Percentiles rank a stretch among this genome's conserved stretches.
Conservation (phyloP, 2,329 filamentous ascomycete genomes). For the Fusarium buharicum region DNA sequence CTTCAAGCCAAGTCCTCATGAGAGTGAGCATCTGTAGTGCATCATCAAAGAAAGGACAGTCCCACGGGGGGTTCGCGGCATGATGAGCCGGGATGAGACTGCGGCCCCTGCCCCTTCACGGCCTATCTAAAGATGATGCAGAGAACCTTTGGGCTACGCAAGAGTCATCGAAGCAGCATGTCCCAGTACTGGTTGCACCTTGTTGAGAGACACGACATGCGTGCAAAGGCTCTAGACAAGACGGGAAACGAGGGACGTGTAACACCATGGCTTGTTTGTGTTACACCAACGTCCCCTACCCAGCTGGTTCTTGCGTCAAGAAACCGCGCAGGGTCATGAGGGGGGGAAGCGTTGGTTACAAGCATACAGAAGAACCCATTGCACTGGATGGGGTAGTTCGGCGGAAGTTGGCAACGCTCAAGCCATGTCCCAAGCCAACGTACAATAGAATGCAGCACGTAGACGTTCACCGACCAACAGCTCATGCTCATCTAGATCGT, state of each 20-base stretch:
- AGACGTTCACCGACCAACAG: constrained; percentile 8
- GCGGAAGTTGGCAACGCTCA: background rate
- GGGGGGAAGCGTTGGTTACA: constrained; percentile 22
- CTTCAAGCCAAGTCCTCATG: background rate
- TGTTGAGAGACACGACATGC: constrained; percentile 33
- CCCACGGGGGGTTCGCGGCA: constrained; percentile 21
- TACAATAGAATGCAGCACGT: background rate
- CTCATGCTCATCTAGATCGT: background rate
- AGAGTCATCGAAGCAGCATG: constrained; percentile 14
- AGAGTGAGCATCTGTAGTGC: constrained; percentile 4
- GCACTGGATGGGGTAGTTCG: background rate
- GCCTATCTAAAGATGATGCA: constrained; percentile 41
- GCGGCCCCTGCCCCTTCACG: constrained; percentile 26
- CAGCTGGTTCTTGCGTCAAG: constrained; percentile 27
- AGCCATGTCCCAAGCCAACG: background rate
- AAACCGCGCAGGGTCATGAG: constrained; percentile 14
- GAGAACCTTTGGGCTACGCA: constrained; percentile 36
- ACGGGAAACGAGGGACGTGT: constrained; percentile 43
- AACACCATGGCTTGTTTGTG: constrained; percentile 43
- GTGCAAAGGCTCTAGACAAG: constrained; percentile 31
- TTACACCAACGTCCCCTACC: constrained; percentile 26
- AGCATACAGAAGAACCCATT: constrained; percentile 7
- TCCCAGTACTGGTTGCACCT: constrained; percentile 22
- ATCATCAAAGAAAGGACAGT: constrained; percentile 23
- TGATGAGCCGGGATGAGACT: constrained; percentile 21